Conservation (phyloP, 2,329 filamentous ascomycete genomes). For the Paraconiothyrium brasiliense region DNA sequence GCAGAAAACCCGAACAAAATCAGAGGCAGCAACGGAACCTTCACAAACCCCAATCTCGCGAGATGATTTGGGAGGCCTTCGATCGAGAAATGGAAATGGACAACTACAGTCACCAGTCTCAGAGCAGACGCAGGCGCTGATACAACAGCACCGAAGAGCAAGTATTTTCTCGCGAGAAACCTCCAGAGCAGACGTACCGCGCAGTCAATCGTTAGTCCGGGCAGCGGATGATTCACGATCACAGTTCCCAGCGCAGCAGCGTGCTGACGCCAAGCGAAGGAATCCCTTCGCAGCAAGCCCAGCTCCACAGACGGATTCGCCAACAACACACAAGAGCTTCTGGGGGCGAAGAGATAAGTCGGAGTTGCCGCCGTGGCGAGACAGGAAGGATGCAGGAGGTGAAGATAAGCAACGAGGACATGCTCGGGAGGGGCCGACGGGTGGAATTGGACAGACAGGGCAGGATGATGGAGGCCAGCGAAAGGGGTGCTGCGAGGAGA, state of each 20-base stretch:
- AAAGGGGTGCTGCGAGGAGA: neutral
- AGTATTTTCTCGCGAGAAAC: neutral
- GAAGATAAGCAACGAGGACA: slow-evolving; percentile 3
- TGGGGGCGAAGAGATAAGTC: slow-evolving; percentile 7
- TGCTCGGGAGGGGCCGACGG: neutral
- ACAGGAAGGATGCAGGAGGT: neutral
- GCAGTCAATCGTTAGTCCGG: neutral
- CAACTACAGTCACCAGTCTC: neutral
- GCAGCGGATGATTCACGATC: neutral
- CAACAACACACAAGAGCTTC: slow-evolving; percentile 3
- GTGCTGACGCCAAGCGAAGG: neutral
- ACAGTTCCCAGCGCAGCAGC: slow-evolving; percentile 1
- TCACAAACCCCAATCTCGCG: neutral
- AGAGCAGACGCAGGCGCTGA: neutral
- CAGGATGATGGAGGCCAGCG: neutral
- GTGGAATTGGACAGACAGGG: neutral
- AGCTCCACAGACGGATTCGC: neutral
- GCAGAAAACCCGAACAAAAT: slow-evolving; percentile 7
- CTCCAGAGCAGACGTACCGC: slow-evolving; percentile 5
- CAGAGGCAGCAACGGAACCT: slow-evolving; percentile 6
- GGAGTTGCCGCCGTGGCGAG: neutral
- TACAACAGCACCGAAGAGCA: slow-evolving; percentile 1
- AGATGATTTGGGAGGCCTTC: neutral
- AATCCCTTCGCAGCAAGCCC: neutral
- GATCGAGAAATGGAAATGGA: neutral